These are phyloP conservation scores for Geotrichum phurueaensis DNA, from an alignment of 1,139 yeast species.

Conservation along the genomic window DNA sequence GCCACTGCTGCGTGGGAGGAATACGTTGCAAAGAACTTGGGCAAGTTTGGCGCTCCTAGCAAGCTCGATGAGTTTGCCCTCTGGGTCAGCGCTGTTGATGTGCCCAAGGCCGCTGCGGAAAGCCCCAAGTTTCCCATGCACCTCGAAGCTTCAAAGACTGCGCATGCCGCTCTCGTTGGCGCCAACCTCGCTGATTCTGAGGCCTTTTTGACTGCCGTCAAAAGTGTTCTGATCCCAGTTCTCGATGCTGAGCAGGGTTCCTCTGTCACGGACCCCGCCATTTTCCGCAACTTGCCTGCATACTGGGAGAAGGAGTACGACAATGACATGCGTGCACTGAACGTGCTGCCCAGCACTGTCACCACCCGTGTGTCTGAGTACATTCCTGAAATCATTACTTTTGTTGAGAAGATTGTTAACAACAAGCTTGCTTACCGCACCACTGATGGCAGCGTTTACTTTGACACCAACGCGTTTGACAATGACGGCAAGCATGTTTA, in stretches of 20 bases:
- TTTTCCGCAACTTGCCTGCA: conserved; percentile 77
- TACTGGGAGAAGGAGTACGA: conserved; percentile 85
- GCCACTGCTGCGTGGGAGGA: conserved; percentile 42
- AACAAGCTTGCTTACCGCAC: conserved; percentile 85
- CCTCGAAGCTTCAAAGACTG: conserved; percentile 55
- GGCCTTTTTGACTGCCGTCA: conserved; percentile 47
- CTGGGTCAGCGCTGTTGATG: conserved; percentile 50
- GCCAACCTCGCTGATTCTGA: conserved; percentile 28
- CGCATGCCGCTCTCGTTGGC: conserved; percentile 38
- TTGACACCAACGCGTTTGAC: conserved; percentile 81
- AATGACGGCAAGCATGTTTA: conserved; percentile 60
- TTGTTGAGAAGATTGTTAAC: conserved; percentile 63
- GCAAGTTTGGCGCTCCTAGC: conserved; percentile 35
- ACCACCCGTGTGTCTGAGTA: conserved; percentile 97
- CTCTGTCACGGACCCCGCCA: conserved; percentile 72
- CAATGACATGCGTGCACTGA: conserved; percentile 76
- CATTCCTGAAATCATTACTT: conserved; percentile 81
- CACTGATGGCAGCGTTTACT: conserved; percentile 86
- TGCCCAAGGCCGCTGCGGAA: conserved; percentile 45
- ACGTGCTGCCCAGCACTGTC: conserved; percentile 76
- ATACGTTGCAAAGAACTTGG: conserved; percentile 56
- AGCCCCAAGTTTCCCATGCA: conserved; percentile 88
- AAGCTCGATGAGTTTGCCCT: conserved; percentile 38
- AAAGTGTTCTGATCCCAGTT: conserved; percentile 68
- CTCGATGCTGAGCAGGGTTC: conserved; percentile 71